phyloP scores from a whole-genome alignment of 1,284 basidiomycete genomes.

The Heliocybe sulcata region DNA sequence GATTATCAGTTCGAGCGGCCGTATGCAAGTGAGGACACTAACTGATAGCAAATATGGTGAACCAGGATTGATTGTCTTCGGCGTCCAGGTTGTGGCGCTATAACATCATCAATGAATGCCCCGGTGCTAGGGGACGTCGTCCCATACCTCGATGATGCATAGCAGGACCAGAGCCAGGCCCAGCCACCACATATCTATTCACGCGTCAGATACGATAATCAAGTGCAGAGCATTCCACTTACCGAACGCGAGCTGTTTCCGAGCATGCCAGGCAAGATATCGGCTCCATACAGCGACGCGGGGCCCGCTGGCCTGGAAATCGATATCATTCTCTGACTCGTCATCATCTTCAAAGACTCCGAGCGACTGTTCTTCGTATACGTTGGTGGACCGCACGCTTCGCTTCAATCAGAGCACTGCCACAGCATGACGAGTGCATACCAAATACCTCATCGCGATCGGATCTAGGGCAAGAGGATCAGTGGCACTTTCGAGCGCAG shows the following conservation, averaged over 20 bases:
- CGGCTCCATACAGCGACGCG: conserved; percentile 65
- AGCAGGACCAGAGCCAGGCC: conserved; percentile 71
- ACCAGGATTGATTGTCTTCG: conserved; percentile 49
- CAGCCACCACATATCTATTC: conserved; percentile 86
- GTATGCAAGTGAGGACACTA: conserved; percentile 17
- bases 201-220: conserved; percentile 4
- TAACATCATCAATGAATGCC: conserved; percentile 5
- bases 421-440: not conserved
- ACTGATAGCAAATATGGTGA: conserved; percentile 76
- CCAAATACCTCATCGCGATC: conserved; percentile 61
- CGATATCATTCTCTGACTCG: conserved; percentile 35
- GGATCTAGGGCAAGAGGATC: conserved; percentile 38
- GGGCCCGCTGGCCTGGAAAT: conserved; percentile 36
- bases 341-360: conserved; percentile 62
- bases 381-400: conserved; percentile 95
- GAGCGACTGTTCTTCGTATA: conserved; percentile 89
- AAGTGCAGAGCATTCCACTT: conserved; percentile 11
- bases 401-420: not conserved
- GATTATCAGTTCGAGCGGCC: not conserved
- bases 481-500: not conserved
- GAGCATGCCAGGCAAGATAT: conserved; percentile 75
- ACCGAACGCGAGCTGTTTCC: conserved; percentile 87
- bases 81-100: conserved; percentile 55
- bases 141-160: conserved; percentile 79
- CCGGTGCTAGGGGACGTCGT: no score